These are phyloP conservation scores for Apiospora pterosperma DNA, from an alignment of 2,329 filamentous ascomycete species.

Conservation along the genomic window DNA sequence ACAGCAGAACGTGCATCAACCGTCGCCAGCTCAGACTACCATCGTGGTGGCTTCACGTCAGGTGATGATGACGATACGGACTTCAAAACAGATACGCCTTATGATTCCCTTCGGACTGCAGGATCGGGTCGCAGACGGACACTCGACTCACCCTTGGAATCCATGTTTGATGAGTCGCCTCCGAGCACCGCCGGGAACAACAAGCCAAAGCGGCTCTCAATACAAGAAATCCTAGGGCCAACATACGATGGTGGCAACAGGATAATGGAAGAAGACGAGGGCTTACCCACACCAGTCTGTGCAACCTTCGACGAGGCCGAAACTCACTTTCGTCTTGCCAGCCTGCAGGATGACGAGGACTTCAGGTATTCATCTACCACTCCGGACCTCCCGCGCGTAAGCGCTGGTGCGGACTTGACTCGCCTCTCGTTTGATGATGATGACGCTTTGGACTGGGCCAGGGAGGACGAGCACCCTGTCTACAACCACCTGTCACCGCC, in stretches of 20 bases:
- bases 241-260: conserved; percentile 52
- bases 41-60: conserved; percentile 64
- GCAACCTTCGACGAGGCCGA: conserved; percentile 28
- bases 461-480: conserved; percentile 51
- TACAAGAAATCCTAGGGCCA: conserved; percentile 55
- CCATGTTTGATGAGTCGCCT: conserved; percentile 78
- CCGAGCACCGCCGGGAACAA: conserved; percentile 52
- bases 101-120: conserved; percentile 68
- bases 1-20: conserved; percentile 59
- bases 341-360: conserved; percentile 17
- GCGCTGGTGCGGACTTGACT: conserved; percentile 37
- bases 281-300: conserved; percentile 47
- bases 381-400: conserved; percentile 29
- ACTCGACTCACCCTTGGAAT: conserved; percentile 70
- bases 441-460: conserved; percentile 62
- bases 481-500: conserved; percentile 58
- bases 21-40: conserved; percentile 67
- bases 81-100: conserved; percentile 72
- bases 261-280: conserved; percentile 64
- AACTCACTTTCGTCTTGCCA: conserved; percentile 19
- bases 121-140: conserved; percentile 64
- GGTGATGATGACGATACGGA: conserved; percentile 77
- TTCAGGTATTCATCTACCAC: conserved; percentile 20
- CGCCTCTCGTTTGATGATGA: conserved; percentile 59
- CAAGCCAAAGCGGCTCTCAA: conserved; percentile 53